Conservation (phyloP, 495 filamentous ascomycete genomes). For the Podospora tetraspora region DNA sequence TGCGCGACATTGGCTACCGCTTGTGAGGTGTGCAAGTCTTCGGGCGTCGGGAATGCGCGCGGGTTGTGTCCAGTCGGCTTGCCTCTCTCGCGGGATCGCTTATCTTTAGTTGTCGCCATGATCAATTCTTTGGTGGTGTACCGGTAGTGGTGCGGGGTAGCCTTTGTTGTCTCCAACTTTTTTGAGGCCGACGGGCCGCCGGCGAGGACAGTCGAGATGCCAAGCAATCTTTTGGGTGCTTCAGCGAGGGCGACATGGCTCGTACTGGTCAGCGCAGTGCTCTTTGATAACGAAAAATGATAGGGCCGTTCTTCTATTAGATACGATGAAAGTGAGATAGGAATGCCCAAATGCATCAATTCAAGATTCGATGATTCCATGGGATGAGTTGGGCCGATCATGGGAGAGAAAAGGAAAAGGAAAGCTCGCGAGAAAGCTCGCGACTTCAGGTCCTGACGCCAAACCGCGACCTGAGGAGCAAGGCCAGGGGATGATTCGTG, state of each 20-base stretch:
- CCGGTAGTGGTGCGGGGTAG: conserved; percentile 9
- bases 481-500: background rate
- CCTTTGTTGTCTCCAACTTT: background rate
- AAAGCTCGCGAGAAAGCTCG: no score
- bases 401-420: background rate
- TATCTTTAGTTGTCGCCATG: conserved; percentile 13
- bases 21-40: background rate
- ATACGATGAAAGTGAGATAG: background rate
- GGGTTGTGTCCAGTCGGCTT: background rate
- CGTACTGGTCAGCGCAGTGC: no score
- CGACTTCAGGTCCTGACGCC: background rate
- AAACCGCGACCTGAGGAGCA: no score
- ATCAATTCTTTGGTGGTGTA: conserved; percentile 8
- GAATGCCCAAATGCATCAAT: background rate
- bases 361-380: background rate
- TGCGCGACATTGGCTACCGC: background rate
- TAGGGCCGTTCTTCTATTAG: background rate
- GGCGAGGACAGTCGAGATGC: background rate
- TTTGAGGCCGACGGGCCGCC: conserved; percentile 13
- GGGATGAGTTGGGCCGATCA: background rate
- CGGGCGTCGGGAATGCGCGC: background rate
- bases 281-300: background rate
- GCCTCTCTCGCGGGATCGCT: background rate
- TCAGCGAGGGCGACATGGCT: background rate
- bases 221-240: background rate